Conservation (phyloP, 2,329 filamentous ascomycete species). For the Verticillium nonalfalfae region DNA sequence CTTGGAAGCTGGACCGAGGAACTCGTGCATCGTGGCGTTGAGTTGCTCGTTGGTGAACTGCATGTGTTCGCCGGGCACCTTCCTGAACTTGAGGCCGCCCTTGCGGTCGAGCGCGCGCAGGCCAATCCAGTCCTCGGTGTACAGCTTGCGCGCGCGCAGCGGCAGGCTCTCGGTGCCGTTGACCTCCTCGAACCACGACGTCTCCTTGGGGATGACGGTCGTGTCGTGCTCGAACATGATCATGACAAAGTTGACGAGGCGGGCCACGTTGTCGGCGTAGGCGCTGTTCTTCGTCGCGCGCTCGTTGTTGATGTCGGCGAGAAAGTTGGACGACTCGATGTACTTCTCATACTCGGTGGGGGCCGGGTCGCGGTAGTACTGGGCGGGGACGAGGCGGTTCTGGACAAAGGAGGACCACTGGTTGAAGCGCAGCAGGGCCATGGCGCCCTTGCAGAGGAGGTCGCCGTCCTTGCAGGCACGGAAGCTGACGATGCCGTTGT, state of each 20-base stretch:
- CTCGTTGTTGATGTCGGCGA: constrained; percentile 97
- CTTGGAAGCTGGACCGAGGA: constrained; percentile 50
- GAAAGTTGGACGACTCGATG: constrained; percentile 74
- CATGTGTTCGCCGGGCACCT: constrained; percentile 77
- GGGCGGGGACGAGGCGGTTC: constrained; percentile 75
- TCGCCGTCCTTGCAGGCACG: constrained; percentile 65
- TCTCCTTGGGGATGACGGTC: constrained; percentile 85
- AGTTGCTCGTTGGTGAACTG: constrained; percentile 61
- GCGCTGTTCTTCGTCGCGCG: constrained; percentile 62
- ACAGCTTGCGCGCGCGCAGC: constrained; percentile 65
- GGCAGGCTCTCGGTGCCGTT: constrained; percentile 63
- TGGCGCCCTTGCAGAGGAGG: constrained; percentile 74
- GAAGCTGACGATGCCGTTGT: constrained; percentile 87
- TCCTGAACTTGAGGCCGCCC: constrained; percentile 71
- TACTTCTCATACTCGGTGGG: constrained; percentile 62
- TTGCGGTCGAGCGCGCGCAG: constrained; percentile 72
- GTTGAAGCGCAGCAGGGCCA: constrained; percentile 70
- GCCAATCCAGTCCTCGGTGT: constrained; percentile 91
- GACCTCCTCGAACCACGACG: constrained; percentile 83
- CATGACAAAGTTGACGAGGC: constrained; percentile 76
- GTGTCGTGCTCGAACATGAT: constrained; percentile 83
- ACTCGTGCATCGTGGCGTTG: constrained; percentile 57
- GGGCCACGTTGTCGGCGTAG: constrained; percentile 66
- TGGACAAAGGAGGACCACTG: constrained; percentile 79
- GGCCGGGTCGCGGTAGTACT: constrained; percentile 78